phyloP scores from a whole-genome alignment of 75 land plant species.

The Pinus taeda region DNA sequence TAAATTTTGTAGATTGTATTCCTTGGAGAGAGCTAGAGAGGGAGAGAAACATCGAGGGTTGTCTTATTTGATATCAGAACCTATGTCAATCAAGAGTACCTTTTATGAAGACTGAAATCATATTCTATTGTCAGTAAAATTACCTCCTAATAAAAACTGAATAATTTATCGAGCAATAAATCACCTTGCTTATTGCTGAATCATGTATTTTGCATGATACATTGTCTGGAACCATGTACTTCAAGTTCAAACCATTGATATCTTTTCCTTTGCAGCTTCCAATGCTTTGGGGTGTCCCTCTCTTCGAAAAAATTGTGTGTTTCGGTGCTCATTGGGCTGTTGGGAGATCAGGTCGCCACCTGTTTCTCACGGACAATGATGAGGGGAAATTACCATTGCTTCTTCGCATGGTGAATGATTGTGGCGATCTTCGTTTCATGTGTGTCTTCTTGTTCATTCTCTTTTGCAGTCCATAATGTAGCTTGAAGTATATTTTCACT shows the following conservation, averaged over 20 bases:
- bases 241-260: background rate
- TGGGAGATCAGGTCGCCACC: conserved; percentile 83
- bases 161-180: background rate
- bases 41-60: no score
- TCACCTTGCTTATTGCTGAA: background rate
- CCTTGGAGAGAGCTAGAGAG: no score
- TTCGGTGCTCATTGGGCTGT: conserved; percentile 63
- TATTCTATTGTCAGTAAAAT: background rate
- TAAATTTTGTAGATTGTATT: no score
- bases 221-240: background rate
- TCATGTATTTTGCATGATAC: background rate
- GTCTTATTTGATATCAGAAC: background rate
- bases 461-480: background rate
- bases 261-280: conserved; percentile 60
- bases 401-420: conserved; percentile 37
- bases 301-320: conserved; percentile 65
- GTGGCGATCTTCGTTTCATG: no score
- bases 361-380: conserved; percentile 76
- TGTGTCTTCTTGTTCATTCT: conserved; percentile 18
- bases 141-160: background rate
- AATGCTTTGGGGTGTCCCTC: conserved; percentile 72
- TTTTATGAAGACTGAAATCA: background rate
- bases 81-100: background rate
- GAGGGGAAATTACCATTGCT: conserved; percentile 67
- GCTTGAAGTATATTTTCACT: background rate